phyloP scores from a whole-genome alignment of 2,329 filamentous ascomycete species.

The Aureobasidium sp. region DNA sequence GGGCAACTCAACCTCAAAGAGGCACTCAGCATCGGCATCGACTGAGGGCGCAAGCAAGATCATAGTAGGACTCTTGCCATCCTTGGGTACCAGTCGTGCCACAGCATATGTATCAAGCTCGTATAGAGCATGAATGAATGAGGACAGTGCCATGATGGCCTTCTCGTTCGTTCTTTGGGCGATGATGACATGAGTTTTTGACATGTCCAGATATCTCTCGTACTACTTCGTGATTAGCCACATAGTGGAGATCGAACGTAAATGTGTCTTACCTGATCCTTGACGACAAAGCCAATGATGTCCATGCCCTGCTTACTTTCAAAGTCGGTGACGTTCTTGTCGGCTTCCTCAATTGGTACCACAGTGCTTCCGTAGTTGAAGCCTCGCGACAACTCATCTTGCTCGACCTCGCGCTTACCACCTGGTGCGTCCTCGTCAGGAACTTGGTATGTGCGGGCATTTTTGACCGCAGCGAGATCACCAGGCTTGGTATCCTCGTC shows the following conservation, averaged over 20 bases:
- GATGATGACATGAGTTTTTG: slow-evolving; percentile 68
- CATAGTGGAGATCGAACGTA: background rate
- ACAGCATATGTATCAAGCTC: slow-evolving; percentile 81
- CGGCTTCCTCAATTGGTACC: slow-evolving; percentile 78
- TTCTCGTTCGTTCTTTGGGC: slow-evolving; percentile 71
- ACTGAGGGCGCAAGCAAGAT: slow-evolving; percentile 73
- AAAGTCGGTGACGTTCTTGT: slow-evolving; percentile 80
- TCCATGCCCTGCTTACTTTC: slow-evolving; percentile 68
- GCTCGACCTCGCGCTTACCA: slow-evolving; percentile 71
- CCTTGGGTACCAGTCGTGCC: slow-evolving; percentile 75
- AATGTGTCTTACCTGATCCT: slow-evolving; percentile 48
- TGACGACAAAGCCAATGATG: slow-evolving; percentile 78
- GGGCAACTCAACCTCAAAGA: slow-evolving; percentile 83
- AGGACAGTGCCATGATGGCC: slow-evolving; percentile 76
- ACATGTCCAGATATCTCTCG: slow-evolving; percentile 77
- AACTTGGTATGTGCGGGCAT: slow-evolving; percentile 71
- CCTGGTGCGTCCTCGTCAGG: slow-evolving; percentile 65
- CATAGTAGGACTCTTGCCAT: slow-evolving; percentile 67
- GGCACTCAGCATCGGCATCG: slow-evolving; percentile 69
- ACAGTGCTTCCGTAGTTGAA: slow-evolving; percentile 90
- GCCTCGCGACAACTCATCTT: slow-evolving; percentile 80
- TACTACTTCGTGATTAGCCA: slow-evolving; percentile 38
- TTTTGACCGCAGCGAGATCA: slow-evolving; percentile 62
- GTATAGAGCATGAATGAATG: slow-evolving; percentile 76
- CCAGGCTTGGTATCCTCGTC: slow-evolving; percentile 25